phyloP scores from a whole-genome alignment of 805 yeast genomes.

The Candida bentonensis region DNA sequence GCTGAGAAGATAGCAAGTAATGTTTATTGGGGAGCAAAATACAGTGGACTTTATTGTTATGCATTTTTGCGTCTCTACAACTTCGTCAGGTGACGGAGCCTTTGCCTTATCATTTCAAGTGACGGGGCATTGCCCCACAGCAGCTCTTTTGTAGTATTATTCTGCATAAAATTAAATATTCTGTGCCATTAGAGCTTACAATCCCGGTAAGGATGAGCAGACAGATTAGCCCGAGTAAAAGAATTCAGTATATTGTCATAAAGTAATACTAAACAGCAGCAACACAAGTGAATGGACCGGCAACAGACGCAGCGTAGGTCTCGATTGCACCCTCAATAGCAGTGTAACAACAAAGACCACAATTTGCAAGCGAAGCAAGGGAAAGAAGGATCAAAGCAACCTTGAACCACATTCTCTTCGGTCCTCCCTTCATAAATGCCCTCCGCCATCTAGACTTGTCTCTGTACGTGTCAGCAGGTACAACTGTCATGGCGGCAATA shows the following conservation, averaged over 20 bases:
- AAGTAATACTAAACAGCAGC: not conserved
- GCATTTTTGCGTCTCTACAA: too few relatives aligned
- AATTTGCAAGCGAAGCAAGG: constrained; percentile 21
- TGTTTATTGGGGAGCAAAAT: too few relatives aligned
- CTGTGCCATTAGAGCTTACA: too few relatives aligned
- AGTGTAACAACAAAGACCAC: constrained; percentile 20
- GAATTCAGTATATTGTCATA: not conserved
- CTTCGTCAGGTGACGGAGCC: too few relatives aligned
- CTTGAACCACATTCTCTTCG: constrained; percentile 12
- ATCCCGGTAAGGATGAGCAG: too few relatives aligned
- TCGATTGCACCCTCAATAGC: constrained; percentile 11
- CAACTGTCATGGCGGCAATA: constrained; percentile 6
- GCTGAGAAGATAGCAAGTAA: too few relatives aligned
- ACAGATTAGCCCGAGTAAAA: too few relatives aligned
- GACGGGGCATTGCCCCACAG: too few relatives aligned
- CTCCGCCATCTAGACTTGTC: constrained; percentile 24
- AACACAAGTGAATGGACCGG: constrained; percentile 3
- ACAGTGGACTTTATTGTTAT: too few relatives aligned
- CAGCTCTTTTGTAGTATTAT: too few relatives aligned
- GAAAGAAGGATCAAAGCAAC: constrained; percentile 12
- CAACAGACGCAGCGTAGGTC: constrained; percentile 4
- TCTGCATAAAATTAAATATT: too few relatives aligned
- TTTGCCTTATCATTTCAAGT: too few relatives aligned
- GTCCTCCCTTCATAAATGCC: constrained; percentile 15
- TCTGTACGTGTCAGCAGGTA: constrained; percentile 18